phyloP scores from a whole-genome alignment of 1,139 yeast genomes.

The Geotrichum aggregatum region DNA sequence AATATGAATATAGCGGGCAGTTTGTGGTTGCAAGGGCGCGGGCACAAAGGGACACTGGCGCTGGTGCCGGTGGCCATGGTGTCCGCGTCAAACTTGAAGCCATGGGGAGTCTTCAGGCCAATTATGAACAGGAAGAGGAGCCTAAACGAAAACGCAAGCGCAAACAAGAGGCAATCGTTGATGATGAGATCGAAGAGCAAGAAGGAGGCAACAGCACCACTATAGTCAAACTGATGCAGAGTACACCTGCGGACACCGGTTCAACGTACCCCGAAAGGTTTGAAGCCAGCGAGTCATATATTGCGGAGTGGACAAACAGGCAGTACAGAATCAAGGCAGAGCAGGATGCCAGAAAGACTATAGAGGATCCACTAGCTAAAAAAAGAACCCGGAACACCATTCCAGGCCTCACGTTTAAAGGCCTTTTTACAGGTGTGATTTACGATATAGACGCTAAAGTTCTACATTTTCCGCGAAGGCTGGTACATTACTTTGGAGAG shows the following conservation, averaged over 20 bases:
- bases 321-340: neutral
- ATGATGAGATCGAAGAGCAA: neutral
- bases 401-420: neutral
- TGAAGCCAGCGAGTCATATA: neutral
- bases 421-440: neutral
- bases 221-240: no score
- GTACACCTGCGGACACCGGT: neutral
- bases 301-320: neutral
- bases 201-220: neutral
- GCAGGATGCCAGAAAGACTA: neutral
- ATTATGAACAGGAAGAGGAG: no score
- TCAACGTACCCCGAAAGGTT: no score
- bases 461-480: neutral
- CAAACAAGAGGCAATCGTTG: no score
- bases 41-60: neutral
- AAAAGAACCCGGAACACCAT: neutral
- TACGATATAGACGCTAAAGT: neutral
- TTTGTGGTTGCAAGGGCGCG: slow-evolving; percentile 16
- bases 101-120: no score
- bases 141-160: no score
- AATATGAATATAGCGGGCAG: slow-evolving; percentile 15
- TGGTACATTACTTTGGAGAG: slow-evolving; percentile 7
- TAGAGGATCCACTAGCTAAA: neutral
- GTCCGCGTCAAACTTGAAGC: no score
- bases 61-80: no score